These are phyloP conservation scores for Chaetomidium leptoderma DNA, from an alignment of 495 filamentous ascomycete species.

Conservation along the genomic window DNA sequence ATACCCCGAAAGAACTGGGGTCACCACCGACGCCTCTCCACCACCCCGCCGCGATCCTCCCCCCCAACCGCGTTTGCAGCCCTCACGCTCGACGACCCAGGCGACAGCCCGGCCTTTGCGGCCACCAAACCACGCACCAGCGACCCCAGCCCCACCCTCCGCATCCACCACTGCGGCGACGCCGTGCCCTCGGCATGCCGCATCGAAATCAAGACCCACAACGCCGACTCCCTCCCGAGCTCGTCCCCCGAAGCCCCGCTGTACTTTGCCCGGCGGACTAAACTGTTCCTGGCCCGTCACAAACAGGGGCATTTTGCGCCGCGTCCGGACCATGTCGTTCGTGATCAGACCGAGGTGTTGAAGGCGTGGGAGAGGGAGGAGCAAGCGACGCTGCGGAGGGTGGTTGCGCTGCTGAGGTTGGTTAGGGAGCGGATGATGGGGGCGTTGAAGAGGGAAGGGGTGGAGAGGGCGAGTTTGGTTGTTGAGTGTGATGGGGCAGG, in stretches of 20 bases:
- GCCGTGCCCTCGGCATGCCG: constrained; percentile 18
- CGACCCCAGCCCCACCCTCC: constrained; percentile 7
- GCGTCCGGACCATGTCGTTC: not conserved
- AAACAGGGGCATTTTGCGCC: constrained; percentile 11
- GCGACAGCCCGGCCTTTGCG: constrained; percentile 12
- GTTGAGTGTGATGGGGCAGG: constrained; percentile 18
- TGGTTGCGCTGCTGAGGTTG: constrained; percentile 18
- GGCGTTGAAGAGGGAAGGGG: not conserved
- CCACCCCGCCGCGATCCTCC: not conserved
- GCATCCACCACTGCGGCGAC: constrained; percentile 15
- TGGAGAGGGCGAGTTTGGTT: constrained; percentile 14
- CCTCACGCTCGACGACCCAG: constrained; percentile 25
- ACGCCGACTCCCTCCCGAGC: not conserved
- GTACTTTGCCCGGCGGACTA: constrained; percentile 20
- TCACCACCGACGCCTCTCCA: not conserved
- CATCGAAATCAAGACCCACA: constrained; percentile 28
- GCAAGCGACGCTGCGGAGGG: constrained; percentile 13
- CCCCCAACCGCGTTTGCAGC: not conserved
- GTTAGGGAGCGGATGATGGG: constrained; percentile 8
- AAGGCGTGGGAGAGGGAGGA: constrained; percentile 15
- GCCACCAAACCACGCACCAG: not conserved
- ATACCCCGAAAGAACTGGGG: not conserved
- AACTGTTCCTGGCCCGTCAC: constrained; percentile 24
- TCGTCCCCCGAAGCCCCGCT: constrained; percentile 23
- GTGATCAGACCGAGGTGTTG: constrained; percentile 12